Evolutionary conservation across 257 asterid genomes (phyloP), one percentile per base, ranked within the genome.

Genomic region (Avicennia marina): DNA sequence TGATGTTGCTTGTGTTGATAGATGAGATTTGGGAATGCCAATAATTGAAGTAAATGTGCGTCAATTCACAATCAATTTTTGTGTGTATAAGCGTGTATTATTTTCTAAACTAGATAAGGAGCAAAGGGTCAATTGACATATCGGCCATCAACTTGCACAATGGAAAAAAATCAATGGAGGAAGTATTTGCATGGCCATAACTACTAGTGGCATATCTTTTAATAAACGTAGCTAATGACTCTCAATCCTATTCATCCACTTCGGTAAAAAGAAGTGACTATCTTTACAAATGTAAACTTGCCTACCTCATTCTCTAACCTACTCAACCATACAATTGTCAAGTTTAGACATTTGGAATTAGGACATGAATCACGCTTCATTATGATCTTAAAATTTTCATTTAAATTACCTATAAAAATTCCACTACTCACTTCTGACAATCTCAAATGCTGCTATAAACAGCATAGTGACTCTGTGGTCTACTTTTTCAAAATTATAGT

Each of bases 231-330:
- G 58, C 73, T 50, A 66, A 43, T 64, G 53, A 50, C 21, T 11
- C 50, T 90, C 81, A 89, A 24, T 80, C 94, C 74, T 82, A 68
- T 18, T 84, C 95, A 74, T 86, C 95, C 78, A 90, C 88, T 64
- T 86, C 90, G 62, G 84, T 95, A 68, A 90, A 90, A 48, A 96
- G 98, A 47, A 87, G 95, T 73, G 98, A 90, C 87, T 66, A 62
- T 79, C 75, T 84, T 90, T 62, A 90, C 90, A 40, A 96, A 96
- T 74, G 96, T 86, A 55, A 82, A 90, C 59, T 90, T 87, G 21
- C 96, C 98, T 25, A 82, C 86, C 84, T 90, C 98, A 75, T 90
- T 90, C 90, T 90, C 98, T 83, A 90, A 75, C 72, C 98, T 90
- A 81, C 56, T 9, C 21, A n/a, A 47, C 5, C 11, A 25, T 15